Conservation (phyloP, 768 basidiomycete genomes). For the Cantharellus anzutake region DNA sequence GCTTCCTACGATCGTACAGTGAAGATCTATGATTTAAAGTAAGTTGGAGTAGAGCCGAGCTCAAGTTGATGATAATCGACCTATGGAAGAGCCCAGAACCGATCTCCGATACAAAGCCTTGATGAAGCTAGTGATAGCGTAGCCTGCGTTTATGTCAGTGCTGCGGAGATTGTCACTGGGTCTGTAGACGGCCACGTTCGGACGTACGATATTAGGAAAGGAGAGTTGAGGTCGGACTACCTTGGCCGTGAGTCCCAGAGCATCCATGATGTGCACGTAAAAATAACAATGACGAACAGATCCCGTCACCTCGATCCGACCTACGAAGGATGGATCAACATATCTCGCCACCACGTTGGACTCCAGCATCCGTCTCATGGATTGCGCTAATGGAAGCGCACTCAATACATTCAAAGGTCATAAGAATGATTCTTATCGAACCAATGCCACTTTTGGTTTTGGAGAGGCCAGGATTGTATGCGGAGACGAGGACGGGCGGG, state of each 20-base stretch:
- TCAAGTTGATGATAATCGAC: background rate
- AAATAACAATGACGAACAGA: constrained; percentile 24
- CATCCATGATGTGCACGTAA: background rate
- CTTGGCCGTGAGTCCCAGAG: constrained; percentile 52
- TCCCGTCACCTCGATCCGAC: constrained; percentile 68
- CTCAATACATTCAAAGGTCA: constrained; percentile 77
- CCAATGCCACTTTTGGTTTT: constrained; percentile 64
- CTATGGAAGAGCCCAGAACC: constrained; percentile 39
- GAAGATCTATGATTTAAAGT: constrained; percentile 85
- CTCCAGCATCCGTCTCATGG: constrained; percentile 71
- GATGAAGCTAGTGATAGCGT: constrained; percentile 81
- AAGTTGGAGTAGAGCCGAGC: constrained; percentile 9
- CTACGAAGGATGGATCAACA: constrained; percentile 62
- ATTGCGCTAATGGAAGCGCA: constrained; percentile 59
- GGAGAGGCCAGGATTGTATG: constrained; percentile 64
- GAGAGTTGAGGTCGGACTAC: constrained; percentile 74
- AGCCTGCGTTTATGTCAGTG: constrained; percentile 52
- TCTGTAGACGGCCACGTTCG: constrained; percentile 86
- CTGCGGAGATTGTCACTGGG: constrained; percentile 52
- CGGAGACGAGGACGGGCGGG: constrained; percentile 75
- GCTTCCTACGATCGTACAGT: constrained; percentile 89
- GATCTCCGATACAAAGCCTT: constrained; percentile 77
- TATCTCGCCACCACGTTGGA: constrained; percentile 72
- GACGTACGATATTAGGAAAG: constrained; percentile 89
- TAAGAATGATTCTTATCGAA: constrained; percentile 52